Evolutionary conservation across 2,329 filamentous ascomycete species (phyloP), one percentile per base, ranked within the genome.

Genomic region (Nemania abortiva): DNA sequence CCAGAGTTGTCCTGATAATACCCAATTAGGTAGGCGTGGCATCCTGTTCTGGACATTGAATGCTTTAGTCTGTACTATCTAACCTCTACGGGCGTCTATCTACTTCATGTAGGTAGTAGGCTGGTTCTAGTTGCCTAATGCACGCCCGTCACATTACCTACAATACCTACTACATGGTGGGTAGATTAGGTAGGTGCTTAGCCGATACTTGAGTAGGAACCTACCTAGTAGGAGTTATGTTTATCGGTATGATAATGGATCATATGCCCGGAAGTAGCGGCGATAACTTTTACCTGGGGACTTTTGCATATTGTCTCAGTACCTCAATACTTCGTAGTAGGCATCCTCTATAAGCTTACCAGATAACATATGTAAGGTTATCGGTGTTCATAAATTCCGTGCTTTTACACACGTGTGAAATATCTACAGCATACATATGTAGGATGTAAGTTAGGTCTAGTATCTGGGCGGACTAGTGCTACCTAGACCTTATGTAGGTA

Each of bases 261-360:
- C 22, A 27, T 27, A 6, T 58, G 29, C 15, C 45, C 58, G 58
- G 58, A 61, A 52, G 29, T 61, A 61, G 58, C 58, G 58, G 58
- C 31, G 58, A 52, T 61, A 61, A 27, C 10, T 27, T 7, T 52
- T 13, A 22, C 49, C 22, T 29, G 49, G 9, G 9, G 7, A 52
- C 49, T 47, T 47, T 20, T 20, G 42, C 20, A 47, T 5, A 6
- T 27, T 27, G 5, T 11, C 18, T 11, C 5, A 42, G 13, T 39
- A 39, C 37, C 37, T 39, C 13, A 39, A 39, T 39, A 15, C 37
- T 39, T 7, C 13, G 39, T n/a, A 45, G 13, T 45, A 45, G 18
- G 39, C 18, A 45, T n/a, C 13, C 15, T 37, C 13, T 45, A 11
- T 15, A 39, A 10, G 18, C 18, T 18, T 15, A 45, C 18, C 24